Percentiles rank a stretch among this genome's conserved stretches.
Conservation (phyloP, 192 early-diverging fungal species). For the Powellomyces hirtus region DNA sequence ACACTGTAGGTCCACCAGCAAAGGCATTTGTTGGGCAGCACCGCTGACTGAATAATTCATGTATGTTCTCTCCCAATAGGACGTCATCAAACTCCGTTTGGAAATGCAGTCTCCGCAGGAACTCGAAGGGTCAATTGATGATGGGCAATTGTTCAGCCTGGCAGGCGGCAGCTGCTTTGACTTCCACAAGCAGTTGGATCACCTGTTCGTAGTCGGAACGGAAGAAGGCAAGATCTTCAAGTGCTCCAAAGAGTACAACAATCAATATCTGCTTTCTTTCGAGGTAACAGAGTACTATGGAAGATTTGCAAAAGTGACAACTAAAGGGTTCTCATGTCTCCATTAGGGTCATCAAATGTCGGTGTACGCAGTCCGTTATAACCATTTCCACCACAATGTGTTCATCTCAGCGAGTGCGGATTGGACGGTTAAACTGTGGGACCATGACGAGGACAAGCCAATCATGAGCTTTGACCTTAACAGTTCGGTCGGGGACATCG, state of each 20-base stretch:
- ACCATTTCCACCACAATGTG: constrained; percentile 51
- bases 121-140: constrained; percentile 14
- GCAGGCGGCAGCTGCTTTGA: constrained; percentile 65
- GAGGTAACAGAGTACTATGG: no score
- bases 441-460: constrained; percentile 50
- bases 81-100: constrained; percentile 31
- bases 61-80: neutral
- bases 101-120: neutral
- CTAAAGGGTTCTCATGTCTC: neutral
- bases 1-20: constrained; percentile 41
- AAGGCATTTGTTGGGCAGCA: neutral
- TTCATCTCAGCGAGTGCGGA: constrained; percentile 59
- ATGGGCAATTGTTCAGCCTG: constrained; percentile 46
- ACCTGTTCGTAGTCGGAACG: constrained; percentile 65
- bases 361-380: constrained; percentile 59
- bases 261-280: constrained; percentile 55
- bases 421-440: constrained; percentile 67
- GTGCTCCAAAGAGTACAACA: constrained; percentile 62
- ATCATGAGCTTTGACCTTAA: constrained; percentile 61
- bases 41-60: neutral
- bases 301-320: neutral
- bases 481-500: constrained; percentile 56
- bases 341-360: constrained; percentile 62
- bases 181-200: constrained; percentile 56
- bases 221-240: constrained; percentile 63